These are phyloP conservation scores for Pleurotus tuber-regium DNA, from an alignment of 768 basidiomycete genomes.

Conservation along the genomic window DNA sequence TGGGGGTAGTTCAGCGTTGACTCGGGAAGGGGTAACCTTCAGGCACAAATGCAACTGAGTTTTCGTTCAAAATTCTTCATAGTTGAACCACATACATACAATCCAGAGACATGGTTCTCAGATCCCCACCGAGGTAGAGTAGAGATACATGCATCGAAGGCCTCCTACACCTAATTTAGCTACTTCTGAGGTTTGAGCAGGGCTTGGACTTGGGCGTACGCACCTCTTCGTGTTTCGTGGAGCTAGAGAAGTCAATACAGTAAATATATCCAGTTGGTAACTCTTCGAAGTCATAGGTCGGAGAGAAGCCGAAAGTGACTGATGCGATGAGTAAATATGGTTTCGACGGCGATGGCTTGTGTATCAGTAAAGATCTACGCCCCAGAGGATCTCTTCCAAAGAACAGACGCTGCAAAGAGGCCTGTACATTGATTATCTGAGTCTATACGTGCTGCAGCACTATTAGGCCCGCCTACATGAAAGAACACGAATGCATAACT, in stretches of 20 bases:
- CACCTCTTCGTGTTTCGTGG: constrained; percentile 16
- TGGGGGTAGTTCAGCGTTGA: constrained; percentile 50
- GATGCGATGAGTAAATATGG: constrained; percentile 67
- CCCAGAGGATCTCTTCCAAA: constrained; percentile 85
- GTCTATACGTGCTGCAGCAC: not conserved
- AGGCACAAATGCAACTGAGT: too few species aligned
- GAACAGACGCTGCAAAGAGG: constrained; percentile 46
- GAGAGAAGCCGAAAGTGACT: constrained; percentile 50
- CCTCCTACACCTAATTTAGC: constrained; percentile 7
- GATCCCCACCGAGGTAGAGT: constrained; percentile 13
- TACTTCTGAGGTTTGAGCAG: not conserved
- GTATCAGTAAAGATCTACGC: constrained; percentile 79
- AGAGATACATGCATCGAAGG: constrained; percentile 14
- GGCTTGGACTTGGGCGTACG: constrained; percentile 3
- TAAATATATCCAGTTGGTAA: constrained; percentile 57
- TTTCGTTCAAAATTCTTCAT: too few species aligned
- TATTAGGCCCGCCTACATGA: constrained; percentile 44
- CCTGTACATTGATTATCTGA: constrained; percentile 28
- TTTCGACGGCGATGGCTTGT: constrained; percentile 43
- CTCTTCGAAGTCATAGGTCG: constrained; percentile 56
- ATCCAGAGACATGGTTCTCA: too few species aligned
- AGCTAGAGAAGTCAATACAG: constrained; percentile 44
- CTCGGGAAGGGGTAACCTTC: constrained; percentile 43
- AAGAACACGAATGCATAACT: constrained; percentile 85
- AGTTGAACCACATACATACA: too few species aligned